Evolutionary conservation across 352 stramenopile genomes (phyloP).

Genomic region (Globisporangium uncinulatum): DNA sequence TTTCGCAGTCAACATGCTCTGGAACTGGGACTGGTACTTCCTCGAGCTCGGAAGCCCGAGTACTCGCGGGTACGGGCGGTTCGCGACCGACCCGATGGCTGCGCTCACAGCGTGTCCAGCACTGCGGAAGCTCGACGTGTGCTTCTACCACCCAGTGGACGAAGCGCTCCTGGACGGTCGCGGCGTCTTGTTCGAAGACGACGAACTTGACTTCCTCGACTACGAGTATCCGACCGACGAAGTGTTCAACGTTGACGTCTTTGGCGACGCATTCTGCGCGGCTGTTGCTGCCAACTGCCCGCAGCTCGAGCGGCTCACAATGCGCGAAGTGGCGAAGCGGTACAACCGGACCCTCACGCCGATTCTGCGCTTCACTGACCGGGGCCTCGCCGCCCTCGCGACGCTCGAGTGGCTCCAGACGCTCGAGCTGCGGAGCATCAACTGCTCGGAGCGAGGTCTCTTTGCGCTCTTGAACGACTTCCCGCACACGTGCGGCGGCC

Average conservation of each 20-base stretch:
- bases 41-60: constrained; percentile 1
- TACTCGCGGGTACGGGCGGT: constrained; percentile 10
- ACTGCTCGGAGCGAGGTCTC: constrained; percentile 27
- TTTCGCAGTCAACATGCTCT: constrained; percentile 34
- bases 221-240: constrained; percentile 22
- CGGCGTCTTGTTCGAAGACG: constrained; percentile 19
- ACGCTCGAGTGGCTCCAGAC: constrained; percentile 20
- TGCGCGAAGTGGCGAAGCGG: constrained; percentile 27
- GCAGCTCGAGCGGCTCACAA: constrained; percentile 30
- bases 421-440: constrained; percentile 25
- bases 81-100: constrained; percentile 21
- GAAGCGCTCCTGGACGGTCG: constrained; percentile 17
- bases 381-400: constrained; percentile 20
- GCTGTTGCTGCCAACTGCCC: constrained; percentile 17
- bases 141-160: constrained; percentile 30
- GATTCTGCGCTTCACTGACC: constrained; percentile 30
- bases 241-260: constrained; percentile 35
- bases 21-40: constrained; percentile 34
- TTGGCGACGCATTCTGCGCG: constrained; percentile 29
- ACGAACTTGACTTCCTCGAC: constrained; percentile 17
- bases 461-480: constrained; percentile 30
- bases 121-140: constrained; percentile 28
- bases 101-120: constrained; percentile 29
- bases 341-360: constrained; percentile 20
- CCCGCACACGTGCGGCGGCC: constrained; percentile 15